phyloP scores from a whole-genome alignment of 257 asterid species.

The Ophiorrhiza pumila region DNA sequence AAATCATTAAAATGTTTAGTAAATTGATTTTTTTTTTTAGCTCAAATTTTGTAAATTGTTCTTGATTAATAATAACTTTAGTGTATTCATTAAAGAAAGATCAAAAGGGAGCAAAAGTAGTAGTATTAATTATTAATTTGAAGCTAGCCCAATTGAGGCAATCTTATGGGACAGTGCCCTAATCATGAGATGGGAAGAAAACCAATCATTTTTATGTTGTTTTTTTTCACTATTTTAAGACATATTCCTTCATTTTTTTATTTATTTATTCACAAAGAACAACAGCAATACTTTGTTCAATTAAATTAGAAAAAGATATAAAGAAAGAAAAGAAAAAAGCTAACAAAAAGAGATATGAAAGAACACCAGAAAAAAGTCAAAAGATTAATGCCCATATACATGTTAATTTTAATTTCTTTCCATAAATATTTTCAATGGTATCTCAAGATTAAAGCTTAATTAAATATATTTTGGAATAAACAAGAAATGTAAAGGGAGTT shows the following conservation, averaged over 20 bases:
- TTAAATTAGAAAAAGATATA: background rate
- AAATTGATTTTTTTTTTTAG: no score
- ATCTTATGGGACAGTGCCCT: conserved; percentile 32
- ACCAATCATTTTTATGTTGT: conserved; percentile 16
- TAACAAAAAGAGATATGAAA: background rate
- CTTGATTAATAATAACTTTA: background rate
- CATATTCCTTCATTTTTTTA: conserved; percentile 5
- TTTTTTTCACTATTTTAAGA: conserved; percentile 15
- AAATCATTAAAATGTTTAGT: background rate
- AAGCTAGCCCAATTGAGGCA: conserved; percentile 18
- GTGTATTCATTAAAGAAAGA: conserved; percentile 3
- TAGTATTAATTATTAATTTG: background rate
- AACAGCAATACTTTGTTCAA: background rate
- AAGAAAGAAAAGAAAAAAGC: no score
- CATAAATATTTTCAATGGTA: background rate
- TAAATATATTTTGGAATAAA: background rate
- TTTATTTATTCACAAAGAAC: conserved; percentile 25
- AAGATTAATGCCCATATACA: background rate
- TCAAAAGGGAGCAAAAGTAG: background rate
- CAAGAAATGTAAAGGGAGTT: background rate
- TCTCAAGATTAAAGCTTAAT: no score
- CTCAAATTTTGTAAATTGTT: no score
- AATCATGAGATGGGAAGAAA: conserved; percentile 18
- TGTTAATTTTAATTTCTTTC: background rate
- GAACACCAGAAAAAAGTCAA: background rate